Evolutionary conservation across 257 asterid species (phyloP).

Genomic region (Apocynum venetum): DNA sequence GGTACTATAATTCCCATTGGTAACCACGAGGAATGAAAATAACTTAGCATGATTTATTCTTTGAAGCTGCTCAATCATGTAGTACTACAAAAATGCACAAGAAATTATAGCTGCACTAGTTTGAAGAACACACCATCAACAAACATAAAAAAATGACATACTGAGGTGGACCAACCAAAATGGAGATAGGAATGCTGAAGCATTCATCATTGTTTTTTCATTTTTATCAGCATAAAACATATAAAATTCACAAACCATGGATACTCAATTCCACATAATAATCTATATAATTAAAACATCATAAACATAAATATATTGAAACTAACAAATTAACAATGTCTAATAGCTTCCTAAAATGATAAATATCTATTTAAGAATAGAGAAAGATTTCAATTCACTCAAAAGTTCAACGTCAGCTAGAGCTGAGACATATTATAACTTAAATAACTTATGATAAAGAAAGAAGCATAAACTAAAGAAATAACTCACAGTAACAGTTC

Average conservation of each 20-base stretch:
- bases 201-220: background rate
- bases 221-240: background rate
- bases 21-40: no score
- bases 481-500: constrained; percentile 89
- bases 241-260: background rate
- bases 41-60: no score
- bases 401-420: background rate
- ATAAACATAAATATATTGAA: background rate
- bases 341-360: background rate
- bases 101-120: background rate
- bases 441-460: background rate
- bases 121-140: background rate
- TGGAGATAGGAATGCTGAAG: no score
- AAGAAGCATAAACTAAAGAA: constrained; percentile 7
- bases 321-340: background rate
- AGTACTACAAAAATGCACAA: no score
- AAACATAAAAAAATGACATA: background rate
- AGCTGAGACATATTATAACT: background rate
- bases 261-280: background rate
- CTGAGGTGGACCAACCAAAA: no score
- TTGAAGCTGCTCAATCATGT: no score
- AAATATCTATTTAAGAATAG: background rate
- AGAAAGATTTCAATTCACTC: background rate
- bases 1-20: no score
- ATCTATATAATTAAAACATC: background rate